Percentiles rank a stretch among this genome's conserved stretches.
Conservation (phyloP, 169 alveolate species). For the Plasmodium knowlesi region DNA sequence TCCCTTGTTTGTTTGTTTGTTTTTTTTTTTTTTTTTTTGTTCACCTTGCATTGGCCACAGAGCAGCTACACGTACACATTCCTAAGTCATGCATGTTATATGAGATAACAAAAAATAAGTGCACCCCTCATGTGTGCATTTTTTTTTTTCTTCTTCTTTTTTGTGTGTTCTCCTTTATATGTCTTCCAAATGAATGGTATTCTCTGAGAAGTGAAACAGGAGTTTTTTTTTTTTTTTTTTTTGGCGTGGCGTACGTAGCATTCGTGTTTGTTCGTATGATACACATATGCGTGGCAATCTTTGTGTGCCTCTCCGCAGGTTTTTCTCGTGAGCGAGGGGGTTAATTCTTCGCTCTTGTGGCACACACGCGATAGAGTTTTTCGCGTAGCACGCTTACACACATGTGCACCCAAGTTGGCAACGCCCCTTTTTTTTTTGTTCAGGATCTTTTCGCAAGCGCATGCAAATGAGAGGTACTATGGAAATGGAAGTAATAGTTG, state of each 20-base stretch:
- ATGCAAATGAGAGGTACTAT: not conserved
- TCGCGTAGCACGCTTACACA: not conserved
- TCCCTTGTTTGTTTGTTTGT: not conserved
- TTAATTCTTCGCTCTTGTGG: not conserved
- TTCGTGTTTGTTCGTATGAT: not conserved
- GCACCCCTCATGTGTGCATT: not conserved
- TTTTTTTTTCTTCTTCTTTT: not conserved
- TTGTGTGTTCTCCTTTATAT: not conserved
- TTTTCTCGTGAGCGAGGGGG: slow-evolving; percentile 6
- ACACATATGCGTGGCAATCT: not conserved
- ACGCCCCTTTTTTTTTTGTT: not conserved
- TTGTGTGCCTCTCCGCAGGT: not conserved
- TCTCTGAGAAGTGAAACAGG: not conserved
- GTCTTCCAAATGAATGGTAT: not conserved
- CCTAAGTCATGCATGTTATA: not conserved
- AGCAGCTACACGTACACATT: not conserved
- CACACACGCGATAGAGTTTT: not conserved
- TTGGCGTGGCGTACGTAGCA: not conserved
- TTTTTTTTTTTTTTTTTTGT: not conserved
- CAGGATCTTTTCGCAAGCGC: not conserved
- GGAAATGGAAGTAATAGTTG: not conserved
- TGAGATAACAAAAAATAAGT: not conserved
- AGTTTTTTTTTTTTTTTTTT: not conserved
- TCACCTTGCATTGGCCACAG: not conserved
- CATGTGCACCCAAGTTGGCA: not conserved